A percentile compares a stretch with the other conserved stretches of the same genome.
phyloP scores from a whole-genome alignment of 2,329 filamentous ascomycete species.

The Exophiala oligosperma region DNA sequence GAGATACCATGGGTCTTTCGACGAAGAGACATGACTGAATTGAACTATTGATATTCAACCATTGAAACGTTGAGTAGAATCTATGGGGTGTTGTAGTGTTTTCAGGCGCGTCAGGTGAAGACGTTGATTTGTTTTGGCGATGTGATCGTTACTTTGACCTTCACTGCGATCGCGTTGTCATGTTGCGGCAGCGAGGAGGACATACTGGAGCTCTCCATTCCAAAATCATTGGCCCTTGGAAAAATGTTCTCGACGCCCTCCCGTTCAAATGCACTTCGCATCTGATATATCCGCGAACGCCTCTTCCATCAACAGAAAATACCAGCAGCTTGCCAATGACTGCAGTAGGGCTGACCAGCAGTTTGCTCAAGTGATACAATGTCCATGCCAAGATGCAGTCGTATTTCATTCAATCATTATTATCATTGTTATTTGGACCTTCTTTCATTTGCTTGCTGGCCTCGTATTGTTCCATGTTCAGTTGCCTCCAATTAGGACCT shows the following conservation, averaged over 20 bases:
- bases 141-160: not conserved
- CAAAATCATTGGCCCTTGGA: too few relatives aligned
- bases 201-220: not conserved
- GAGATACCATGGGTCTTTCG: not conserved
- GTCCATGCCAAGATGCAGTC: not conserved
- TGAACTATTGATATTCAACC: not conserved
- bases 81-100: slow-evolving; percentile 1
- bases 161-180: not conserved
- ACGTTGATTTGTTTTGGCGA: not conserved
- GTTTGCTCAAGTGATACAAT: not conserved
- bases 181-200: not conserved
- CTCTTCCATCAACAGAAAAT: too few relatives aligned
- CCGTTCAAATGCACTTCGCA: too few relatives aligned
- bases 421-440: slow-evolving; percentile 9
- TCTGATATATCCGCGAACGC: too few relatives aligned
- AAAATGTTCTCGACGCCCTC: too few relatives aligned
- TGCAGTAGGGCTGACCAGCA: not conserved
- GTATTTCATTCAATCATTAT: slow-evolving; percentile 6
- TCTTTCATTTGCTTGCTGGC: slow-evolving; percentile 25
- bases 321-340: not conserved
- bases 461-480: slow-evolving; percentile 27
- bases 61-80: not conserved
- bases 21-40: slow-evolving; percentile 5
- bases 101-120: not conserved
- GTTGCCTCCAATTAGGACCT: slow-evolving; percentile 23